phyloP scores from a whole-genome alignment of 2,329 filamentous ascomycete species.

The Aspergillus fijiensis region DNA sequence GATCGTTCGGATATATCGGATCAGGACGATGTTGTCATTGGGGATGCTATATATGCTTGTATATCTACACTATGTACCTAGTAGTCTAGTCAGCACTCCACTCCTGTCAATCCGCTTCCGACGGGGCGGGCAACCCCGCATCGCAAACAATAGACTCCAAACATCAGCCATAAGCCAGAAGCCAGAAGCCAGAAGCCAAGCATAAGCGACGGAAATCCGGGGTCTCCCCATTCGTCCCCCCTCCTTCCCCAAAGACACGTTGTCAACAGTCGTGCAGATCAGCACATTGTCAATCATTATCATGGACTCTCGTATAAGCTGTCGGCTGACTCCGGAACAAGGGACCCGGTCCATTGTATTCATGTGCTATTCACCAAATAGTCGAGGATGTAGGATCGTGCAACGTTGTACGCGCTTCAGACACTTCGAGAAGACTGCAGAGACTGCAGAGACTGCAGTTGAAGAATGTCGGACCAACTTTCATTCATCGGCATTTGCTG shows the following conservation, averaged over 20 bases:
- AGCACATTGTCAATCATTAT: not conserved
- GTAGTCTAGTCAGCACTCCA: no score
- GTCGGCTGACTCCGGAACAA: not conserved
- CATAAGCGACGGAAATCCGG: not conserved
- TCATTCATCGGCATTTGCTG: not conserved
- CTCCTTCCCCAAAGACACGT: no score
- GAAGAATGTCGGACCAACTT: not conserved
- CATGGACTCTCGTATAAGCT: not conserved
- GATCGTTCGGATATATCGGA: not conserved
- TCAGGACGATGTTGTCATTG: not conserved
- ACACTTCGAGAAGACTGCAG: not conserved
- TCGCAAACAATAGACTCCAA: not conserved
- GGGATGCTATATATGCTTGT: no score
- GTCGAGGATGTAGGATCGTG: not conserved
- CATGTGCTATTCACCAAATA: not conserved
- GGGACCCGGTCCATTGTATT: not conserved
- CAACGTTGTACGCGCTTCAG: not conserved
- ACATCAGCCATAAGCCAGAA: no score
- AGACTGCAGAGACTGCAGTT: not conserved
- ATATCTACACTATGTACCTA: no score
- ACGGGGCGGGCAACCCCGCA: slow-evolving; percentile 2
- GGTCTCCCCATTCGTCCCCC: not conserved
- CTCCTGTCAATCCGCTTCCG: not conserved
- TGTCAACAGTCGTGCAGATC: not conserved
- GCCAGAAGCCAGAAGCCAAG: no score